Base-by-base conservation (phyloP, 2,329 filamentous ascomycete species). In the Cladosporium cucumerinum region DNA sequence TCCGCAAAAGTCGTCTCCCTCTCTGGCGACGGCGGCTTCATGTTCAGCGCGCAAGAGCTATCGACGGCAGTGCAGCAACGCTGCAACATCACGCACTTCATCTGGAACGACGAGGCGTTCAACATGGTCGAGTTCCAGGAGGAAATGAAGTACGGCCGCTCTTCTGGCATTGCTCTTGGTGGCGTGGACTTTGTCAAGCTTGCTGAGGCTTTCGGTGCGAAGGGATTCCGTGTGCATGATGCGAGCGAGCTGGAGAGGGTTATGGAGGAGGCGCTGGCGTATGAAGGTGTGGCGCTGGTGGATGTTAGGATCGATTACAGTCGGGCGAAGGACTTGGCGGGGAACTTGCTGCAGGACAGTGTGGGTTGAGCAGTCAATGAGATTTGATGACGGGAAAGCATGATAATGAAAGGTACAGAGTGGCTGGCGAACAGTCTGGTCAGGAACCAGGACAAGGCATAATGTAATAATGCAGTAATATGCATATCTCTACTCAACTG, bases 81-180 rank as follows among this genome's bases (percentile, higher is more conserved):
- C 8, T 82, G 80, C 71, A 77, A 82, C 64, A 81, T 83, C 68
- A 82, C 81, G 21, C 81, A 83, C 68, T 82, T 83, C 66, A 75
- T 82, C 67, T 82, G 80, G 80, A 83, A 83, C 69, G 81, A 83
- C 67, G 78, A 78, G 52, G 77, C 76, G 32, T 83, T 80, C 71
- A 82, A 83, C 69, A 83, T 83, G 81, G 80, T 83, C 5, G 78
- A 82, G 72, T 83, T 83, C 69, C 81, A 83, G 67, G 81, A 82
- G 72, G 79, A 81, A 64, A 77, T 80, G 71, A 83, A 82, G 71
- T 82, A 82, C 69, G 80, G 80, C 3, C 75, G 81, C 28, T 77
- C 74, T 30, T 74, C 74, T 8, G 81, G 81, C 18, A 78, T 82
- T 62, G 76, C 78, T 43, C 72, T 83, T 2, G 75, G 81, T 0